Conservation (phyloP, 805 yeast genomes). For the Barnettozyma botsteinii region DNA sequence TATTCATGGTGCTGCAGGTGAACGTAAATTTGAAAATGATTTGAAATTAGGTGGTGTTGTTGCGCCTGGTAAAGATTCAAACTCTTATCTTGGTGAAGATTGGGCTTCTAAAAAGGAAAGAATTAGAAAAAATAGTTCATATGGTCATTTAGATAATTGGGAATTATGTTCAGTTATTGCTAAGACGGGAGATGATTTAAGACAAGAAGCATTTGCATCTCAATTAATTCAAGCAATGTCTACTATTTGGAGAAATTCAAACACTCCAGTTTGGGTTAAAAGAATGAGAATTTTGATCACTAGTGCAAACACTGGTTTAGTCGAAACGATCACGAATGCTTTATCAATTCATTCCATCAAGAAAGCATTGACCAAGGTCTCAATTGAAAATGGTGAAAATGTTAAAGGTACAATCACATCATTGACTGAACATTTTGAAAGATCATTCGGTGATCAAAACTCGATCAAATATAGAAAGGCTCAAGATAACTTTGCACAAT, state of each 20-base stretch:
- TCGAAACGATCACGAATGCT: slow-evolving; percentile 94
- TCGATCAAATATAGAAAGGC: slow-evolving; percentile 60
- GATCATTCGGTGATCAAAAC: slow-evolving; percentile 64
- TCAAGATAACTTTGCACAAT: slow-evolving; percentile 76
- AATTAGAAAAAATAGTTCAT: slow-evolving; percentile 70
- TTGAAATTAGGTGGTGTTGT: slow-evolving; percentile 71
- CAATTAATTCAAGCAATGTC: slow-evolving; percentile 87
- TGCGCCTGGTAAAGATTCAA: slow-evolving; percentile 28
- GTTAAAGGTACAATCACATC: slow-evolving; percentile 67
- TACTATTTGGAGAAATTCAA: slow-evolving; percentile 68
- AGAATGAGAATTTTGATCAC: slow-evolving; percentile 90
- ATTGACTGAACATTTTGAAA: slow-evolving; percentile 69
- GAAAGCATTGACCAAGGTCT: slow-evolving; percentile 77
- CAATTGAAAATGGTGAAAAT: slow-evolving; percentile 60
- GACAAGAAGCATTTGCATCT: slow-evolving; percentile 97
- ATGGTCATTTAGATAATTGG: slow-evolving; percentile 89
- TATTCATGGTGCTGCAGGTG: slow-evolving; percentile 73
- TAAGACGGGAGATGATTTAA: slow-evolving; percentile 90
- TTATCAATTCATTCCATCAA: slow-evolving; percentile 91
- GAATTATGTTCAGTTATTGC: slow-evolving; percentile 93
- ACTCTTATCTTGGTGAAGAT: slow-evolving; percentile 79
- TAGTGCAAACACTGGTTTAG: slow-evolving; percentile 84
- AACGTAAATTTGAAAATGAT: slow-evolving; percentile 87
- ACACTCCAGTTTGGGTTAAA: slow-evolving; percentile 83
- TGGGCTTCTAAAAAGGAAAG: slow-evolving; percentile 82